Base-by-base conservation (phyloP, 495 filamentous ascomycete species). In the Xylaria telfairii region DNA sequence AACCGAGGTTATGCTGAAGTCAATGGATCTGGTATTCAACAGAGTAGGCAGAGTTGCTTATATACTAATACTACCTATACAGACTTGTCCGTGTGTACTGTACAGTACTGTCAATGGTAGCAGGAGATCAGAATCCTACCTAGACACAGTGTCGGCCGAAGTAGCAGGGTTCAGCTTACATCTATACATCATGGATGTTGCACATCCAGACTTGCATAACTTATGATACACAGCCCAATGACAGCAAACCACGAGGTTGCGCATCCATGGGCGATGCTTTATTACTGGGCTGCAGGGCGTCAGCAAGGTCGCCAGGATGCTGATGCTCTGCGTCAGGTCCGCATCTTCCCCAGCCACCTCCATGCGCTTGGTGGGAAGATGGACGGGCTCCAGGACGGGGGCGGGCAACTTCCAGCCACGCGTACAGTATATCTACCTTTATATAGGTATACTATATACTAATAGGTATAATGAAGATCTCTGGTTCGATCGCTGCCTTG, bases 181-280 rank as follows among this genome's bases (percentile, higher is more conserved):
- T 49, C 65, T 70, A 30, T 54, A 21, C 5, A 26, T 21, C 3
- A 3, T 34, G 21, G 70, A 74, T 71, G 70, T 47, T 69, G 51
- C 75, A 69, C 70, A 74, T 71, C 62, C 49, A 64, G 70, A 12
- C 72, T 67, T 78, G 76, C 74, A 78, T 76, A 75, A 76, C 72
- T 74, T 44, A 34, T 70, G 70, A 65, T 69, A 51, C 56, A 65
- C 65, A 71, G 49, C 53, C 76, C 76, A 78, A 78, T 78, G 73
- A 73, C 44, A 66, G 67, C 42, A 67, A 74, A 71, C 73, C 76
- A 78, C 76, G 76, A 75, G 72, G 51, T 72, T 64, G 67, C 68
- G 73, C 67, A 68, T 77, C 61, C 73, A 75, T 72, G 73, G 71
- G 46, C 71, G 71, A 72, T 73, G 72, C 69, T 60, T 47, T 70